Evolutionary conservation across 306 rosid species (phyloP).

Genomic region (apple (Malus domestica)): DNA sequence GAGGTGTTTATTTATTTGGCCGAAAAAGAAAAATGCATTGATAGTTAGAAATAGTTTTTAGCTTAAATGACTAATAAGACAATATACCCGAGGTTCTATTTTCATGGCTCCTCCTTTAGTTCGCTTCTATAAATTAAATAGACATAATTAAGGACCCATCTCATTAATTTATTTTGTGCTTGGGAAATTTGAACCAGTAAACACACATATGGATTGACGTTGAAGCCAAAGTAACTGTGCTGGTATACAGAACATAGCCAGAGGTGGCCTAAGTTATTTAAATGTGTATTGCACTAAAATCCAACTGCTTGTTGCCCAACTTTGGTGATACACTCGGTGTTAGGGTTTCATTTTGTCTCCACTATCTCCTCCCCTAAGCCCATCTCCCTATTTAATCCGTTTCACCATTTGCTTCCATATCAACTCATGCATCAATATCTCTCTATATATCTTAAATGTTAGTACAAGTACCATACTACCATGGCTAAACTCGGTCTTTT

Average conservation of each 20-base stretch:
- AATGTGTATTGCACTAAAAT: slow-evolving; percentile 28
- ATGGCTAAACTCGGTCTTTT: slow-evolving; percentile 61
- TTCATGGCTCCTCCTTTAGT: no score
- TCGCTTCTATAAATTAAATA: no score
- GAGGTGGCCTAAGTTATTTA: slow-evolving; percentile 5
- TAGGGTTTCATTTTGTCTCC: slow-evolving; percentile 55
- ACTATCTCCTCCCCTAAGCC: slow-evolving; percentile 8
- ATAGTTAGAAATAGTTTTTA: no score
- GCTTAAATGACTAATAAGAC: no score
- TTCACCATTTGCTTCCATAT: slow-evolving; percentile 25
- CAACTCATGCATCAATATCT: slow-evolving; percentile 3
- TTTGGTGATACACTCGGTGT: slow-evolving; percentile 67
- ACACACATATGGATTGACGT: slow-evolving; percentile 28
- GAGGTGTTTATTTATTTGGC: no score
- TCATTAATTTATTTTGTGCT: neutral
- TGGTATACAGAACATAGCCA: slow-evolving; percentile 13
- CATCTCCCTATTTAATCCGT: slow-evolving; percentile 33
- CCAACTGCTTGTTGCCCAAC: slow-evolving; percentile 38
- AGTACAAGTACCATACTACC: slow-evolving; percentile 41
- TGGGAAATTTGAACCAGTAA: neutral
- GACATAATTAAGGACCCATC: no score
- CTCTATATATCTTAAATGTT: slow-evolving; percentile 51
- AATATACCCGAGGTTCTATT: no score
- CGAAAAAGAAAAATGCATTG: no score
- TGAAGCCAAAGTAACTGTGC: slow-evolving; percentile 46